Conservation (phyloP, 495 filamentous ascomycete species). For the Penicillium simplicissimum region DNA sequence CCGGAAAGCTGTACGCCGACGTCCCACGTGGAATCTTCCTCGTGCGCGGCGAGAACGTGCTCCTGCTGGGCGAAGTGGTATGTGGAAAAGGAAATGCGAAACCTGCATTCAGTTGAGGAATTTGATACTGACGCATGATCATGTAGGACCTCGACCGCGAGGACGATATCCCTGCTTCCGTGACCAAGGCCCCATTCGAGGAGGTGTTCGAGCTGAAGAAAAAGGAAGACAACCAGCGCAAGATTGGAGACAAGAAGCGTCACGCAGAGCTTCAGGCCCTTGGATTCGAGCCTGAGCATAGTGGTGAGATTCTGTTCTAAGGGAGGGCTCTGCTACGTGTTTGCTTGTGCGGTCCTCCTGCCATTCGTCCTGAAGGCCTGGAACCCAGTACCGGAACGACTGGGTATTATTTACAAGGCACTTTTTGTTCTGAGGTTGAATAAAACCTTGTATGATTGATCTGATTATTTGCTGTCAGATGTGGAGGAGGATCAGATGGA, state of each 20-base stretch:
- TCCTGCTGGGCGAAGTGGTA: constrained; percentile 89
- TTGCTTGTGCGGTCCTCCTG: constrained; percentile 8
- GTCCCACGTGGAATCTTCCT: constrained; percentile 80
- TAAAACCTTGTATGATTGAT: not conserved
- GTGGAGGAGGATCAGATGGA: not conserved
- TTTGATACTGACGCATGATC: constrained; percentile 9
- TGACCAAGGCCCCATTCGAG: constrained; percentile 64
- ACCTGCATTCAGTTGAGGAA: not conserved
- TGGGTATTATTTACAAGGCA: not conserved
- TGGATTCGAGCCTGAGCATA: constrained; percentile 87
- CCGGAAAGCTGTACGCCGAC: constrained; percentile 73
- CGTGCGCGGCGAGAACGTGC: constrained; percentile 90
- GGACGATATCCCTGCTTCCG: constrained; percentile 75
- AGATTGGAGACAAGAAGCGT: constrained; percentile 68
- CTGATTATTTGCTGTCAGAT: not conserved
- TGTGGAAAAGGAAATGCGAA: constrained; percentile 13
- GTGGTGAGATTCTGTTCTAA: constrained; percentile 71
- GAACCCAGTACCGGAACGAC: not conserved
- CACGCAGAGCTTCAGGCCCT: constrained; percentile 66
- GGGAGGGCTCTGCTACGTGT: constrained; percentile 3
- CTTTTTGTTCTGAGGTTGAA: not conserved
- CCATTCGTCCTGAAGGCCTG: constrained; percentile 1
- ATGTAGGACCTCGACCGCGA: constrained; percentile 85
- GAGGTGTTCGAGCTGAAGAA: constrained; percentile 73
- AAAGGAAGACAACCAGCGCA: constrained; percentile 64